These are phyloP conservation scores for Umbelopsis sp. DNA, from an alignment of 371 early-diverging fungal genomes.

Conservation along the genomic window DNA sequence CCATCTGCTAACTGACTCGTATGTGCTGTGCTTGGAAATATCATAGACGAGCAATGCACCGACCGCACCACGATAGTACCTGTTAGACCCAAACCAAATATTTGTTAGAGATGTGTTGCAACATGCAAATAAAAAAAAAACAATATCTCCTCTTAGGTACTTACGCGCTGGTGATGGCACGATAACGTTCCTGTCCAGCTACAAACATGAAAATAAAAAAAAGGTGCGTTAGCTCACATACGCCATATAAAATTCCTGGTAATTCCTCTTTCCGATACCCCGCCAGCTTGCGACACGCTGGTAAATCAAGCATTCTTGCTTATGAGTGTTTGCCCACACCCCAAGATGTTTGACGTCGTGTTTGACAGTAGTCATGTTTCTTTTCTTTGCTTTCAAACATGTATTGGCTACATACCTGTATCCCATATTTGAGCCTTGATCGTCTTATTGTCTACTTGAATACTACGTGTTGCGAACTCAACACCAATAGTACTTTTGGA, in stretches of 20 bases:
- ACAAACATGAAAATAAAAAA: conserved; percentile 33
- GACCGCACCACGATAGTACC: conserved; percentile 98
- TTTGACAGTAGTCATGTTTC: not conserved
- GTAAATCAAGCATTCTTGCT: too few relatives aligned
- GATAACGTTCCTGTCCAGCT: conserved; percentile 48
- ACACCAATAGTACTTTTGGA: conserved; percentile 99
- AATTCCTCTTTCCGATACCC: too few relatives aligned
- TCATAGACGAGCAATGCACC: conserved; percentile 99
- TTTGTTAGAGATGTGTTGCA: too few relatives aligned
- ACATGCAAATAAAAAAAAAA: not conserved
- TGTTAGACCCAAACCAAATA: conserved; percentile 24
- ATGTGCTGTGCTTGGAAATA: conserved; percentile 92
- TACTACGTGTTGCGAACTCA: conserved; percentile 98
- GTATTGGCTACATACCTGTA: conserved; percentile 45
- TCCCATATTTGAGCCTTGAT: conserved; percentile 99
- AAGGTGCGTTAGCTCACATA: not conserved
- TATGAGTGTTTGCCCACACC: too few relatives aligned
- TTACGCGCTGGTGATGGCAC: conserved; percentile 85
- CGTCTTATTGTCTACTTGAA: conserved; percentile 95
- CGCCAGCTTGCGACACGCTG: too few relatives aligned
- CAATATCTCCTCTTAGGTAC: conserved; percentile 34
- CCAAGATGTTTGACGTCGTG: too few relatives aligned
- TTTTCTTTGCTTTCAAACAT: not conserved
- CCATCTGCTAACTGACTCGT: conserved; percentile 96
- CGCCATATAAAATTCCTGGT: too few relatives aligned